Percentiles rank a stretch among this genome's conserved stretches.
Conservation (phyloP, 2,329 filamentous ascomycete species). For the Cladophialophora psammophila region DNA sequence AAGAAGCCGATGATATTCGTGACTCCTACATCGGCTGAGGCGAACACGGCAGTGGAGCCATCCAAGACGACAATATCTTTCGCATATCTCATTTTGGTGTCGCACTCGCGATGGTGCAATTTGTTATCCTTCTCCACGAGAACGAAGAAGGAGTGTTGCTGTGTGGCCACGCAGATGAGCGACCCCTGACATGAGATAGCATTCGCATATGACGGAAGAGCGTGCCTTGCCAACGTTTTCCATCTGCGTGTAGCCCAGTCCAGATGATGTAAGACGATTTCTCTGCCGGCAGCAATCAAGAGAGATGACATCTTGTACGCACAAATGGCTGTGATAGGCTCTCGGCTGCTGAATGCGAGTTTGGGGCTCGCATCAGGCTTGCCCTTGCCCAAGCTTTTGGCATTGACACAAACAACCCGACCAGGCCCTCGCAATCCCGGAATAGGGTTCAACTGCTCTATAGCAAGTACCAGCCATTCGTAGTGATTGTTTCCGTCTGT, state of each 20-base stretch:
- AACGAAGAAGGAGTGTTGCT: conserved; percentile 60
- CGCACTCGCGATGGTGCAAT: conserved; percentile 47
- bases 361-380: conserved; percentile 22
- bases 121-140: conserved; percentile 43
- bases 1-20: conserved; percentile 33
- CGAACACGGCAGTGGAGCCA: conserved; percentile 29
- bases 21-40: conserved; percentile 22
- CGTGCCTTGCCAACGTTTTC: conserved; percentile 48
- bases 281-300: conserved; percentile 55
- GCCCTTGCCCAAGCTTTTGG: conserved; percentile 34
- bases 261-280: conserved; percentile 53
- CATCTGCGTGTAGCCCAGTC: conserved; percentile 53
- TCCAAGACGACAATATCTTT: conserved; percentile 33
- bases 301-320: conserved; percentile 54
- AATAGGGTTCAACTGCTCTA: conserved; percentile 25
- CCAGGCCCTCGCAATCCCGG: conserved; percentile 18
- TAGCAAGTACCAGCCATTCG: conserved; percentile 39
- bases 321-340: conserved; percentile 37
- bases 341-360: conserved; percentile 22
- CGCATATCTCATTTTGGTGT: conserved; percentile 37
- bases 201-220: conserved; percentile 58
- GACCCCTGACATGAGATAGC: conserved; percentile 57
- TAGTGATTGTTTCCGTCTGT: conserved; percentile 35
- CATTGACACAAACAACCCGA: conserved; percentile 34
- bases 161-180: conserved; percentile 63